Conservation (phyloP, 2,329 filamentous ascomycete species). For the Botryotinia convoluta region DNA sequence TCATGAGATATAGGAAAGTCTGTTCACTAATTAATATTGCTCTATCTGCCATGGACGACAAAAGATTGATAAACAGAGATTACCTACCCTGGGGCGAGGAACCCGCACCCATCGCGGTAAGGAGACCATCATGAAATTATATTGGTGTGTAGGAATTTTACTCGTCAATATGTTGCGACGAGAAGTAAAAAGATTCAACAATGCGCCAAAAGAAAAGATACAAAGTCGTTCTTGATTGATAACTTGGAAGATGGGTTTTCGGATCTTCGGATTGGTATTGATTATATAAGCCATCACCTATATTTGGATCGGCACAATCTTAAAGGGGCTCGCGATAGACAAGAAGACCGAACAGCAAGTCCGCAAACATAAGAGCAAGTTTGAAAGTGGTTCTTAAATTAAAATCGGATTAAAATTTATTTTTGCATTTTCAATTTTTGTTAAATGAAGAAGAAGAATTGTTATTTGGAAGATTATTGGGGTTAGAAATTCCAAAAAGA, state of each 20-base stretch:
- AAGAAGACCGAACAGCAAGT: neutral
- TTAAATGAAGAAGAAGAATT: neutral
- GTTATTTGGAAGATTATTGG: neutral
- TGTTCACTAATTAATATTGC: constrained; percentile 42
- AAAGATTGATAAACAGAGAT: constrained; percentile 11
- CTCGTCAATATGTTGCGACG: constrained; percentile 14
- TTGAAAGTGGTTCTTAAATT: neutral
- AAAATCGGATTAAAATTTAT: neutral
- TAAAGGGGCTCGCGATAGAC: neutral
- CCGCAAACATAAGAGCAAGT: neutral
- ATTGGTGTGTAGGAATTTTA: too few relatives aligned
- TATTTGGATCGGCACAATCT: constrained; percentile 4
- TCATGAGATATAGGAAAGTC: constrained; percentile 83
- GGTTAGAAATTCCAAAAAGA: neutral
- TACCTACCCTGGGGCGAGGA: constrained; percentile 36
- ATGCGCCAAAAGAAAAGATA: constrained; percentile 5
- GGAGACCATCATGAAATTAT: constrained; percentile 30
- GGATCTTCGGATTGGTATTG: constrained; percentile 6
- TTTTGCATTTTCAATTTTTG: neutral
- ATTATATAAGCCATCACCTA: constrained; percentile 11
- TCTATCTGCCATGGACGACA: constrained; percentile 2
- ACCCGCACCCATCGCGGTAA: constrained; percentile 35
- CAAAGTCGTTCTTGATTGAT: constrained; percentile 1
- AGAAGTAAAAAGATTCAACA: neutral
- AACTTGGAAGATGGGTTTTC: constrained; percentile 15